Evolutionary conservation across 129 eudicot species (phyloP), one percentile per base, ranked within the genome.

Genomic region (Pittosporum tobira): DNA sequence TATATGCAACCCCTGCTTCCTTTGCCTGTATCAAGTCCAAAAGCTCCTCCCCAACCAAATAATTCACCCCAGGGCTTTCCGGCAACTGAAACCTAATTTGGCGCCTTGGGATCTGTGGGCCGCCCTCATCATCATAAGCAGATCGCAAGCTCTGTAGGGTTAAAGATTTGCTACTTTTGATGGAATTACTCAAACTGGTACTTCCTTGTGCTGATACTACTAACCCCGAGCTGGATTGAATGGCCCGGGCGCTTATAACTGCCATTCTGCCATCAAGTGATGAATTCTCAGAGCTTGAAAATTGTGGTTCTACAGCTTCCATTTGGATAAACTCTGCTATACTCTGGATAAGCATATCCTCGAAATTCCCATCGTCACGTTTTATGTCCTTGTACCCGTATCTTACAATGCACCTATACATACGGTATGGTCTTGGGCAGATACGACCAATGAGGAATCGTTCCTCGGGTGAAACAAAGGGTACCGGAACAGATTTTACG

Each of bases 1-100:
- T 87, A 65, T 87, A 87, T 2, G 96, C 96, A 58, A 87, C 94
- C 12, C 96, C 96, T 0, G 96, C 96, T 61, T 87, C 96, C 69
- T 87, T 83, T 11, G 96, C 96, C 51, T 71, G 81, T 37, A 87
- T 73, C 71, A 87, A 63, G 59, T 87, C 88, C 66, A 66, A 43
- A 61, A 87, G 86, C 67, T 87, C 96, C 0, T 80, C 94, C 67
- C 78, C 62, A 15, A 88, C 96, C 0, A 59, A 72, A 1, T 73
- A 65, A 52, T 84, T 87, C 82, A 81, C 80, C 8, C 64, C 72
- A 0, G 94, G 88, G 55, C 57, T 77, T 0, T 51, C 15, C 30
- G 83, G 81, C 57, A 88, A 21, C 53, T 76, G 86, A 66, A 88
- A 83, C 68, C 84, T 74, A 59, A 81, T 84, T 43, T 59, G 87